phyloP scores from a whole-genome alignment of 2,329 filamentous ascomycete species.

The Colletotrichum horii region DNA sequence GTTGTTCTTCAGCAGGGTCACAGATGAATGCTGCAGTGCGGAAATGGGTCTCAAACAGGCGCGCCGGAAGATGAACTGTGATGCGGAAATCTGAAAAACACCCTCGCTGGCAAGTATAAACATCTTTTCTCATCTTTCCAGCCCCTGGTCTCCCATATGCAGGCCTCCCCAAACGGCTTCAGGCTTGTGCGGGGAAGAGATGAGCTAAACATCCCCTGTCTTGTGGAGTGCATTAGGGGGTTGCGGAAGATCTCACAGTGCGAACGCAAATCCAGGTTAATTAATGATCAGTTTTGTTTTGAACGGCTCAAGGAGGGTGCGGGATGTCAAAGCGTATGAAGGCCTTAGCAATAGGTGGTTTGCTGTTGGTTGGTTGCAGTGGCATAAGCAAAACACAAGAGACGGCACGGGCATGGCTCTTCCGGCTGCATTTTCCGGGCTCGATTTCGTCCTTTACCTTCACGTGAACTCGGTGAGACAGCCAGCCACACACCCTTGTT shows the following conservation, averaged over 20 bases:
- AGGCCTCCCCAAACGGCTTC: neutral
- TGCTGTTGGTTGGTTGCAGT: neutral
- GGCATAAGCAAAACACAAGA: neutral
- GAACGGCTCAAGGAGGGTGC: neutral
- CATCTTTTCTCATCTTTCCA: neutral
- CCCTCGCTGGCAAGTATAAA: neutral
- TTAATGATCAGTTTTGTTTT: neutral
- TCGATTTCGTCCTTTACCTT: neutral
- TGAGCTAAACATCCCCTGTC: neutral
- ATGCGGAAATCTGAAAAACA: neutral
- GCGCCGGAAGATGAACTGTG: neutral
- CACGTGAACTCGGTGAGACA: neutral
- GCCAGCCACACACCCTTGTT: neutral
- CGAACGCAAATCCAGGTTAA: neutral
- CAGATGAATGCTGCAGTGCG: accelerated
- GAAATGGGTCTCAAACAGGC: neutral
- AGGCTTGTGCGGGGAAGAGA: neutral
- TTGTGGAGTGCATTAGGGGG: neutral
- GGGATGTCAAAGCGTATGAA: neutral
- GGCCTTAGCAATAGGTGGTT: neutral
- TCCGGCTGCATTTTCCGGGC: neutral
- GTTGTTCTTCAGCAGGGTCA: neutral
- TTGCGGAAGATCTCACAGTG: neutral
- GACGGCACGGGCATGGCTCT: neutral
- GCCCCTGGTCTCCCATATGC: neutral